Conservation (phyloP, 495 filamentous ascomycete genomes). For the Penicillium bovifimosum region DNA sequence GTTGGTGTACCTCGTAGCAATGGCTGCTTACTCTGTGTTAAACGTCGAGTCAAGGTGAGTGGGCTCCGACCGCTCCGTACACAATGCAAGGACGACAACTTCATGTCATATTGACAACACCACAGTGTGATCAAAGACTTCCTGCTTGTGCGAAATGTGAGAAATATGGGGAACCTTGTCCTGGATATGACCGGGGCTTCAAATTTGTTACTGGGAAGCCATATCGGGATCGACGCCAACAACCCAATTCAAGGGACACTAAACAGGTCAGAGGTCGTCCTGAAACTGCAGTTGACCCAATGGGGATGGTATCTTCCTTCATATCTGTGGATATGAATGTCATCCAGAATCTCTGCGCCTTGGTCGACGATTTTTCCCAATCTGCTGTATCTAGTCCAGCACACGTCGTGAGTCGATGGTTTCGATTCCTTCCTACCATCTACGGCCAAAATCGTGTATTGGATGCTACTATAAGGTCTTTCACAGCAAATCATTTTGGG, state of each 20-base stretch:
- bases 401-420: conserved; percentile 24
- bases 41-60: conserved; percentile 31
- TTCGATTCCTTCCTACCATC: conserved; percentile 24
- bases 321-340: conserved; percentile 18
- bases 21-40: conserved; percentile 45
- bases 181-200: conserved; percentile 32
- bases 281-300: neutral
- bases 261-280: neutral
- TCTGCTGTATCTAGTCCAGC: conserved; percentile 14
- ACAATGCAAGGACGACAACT: no score
- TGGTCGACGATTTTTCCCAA: conserved; percentile 24
- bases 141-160: conserved; percentile 32
- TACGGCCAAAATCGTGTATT: conserved; percentile 28
- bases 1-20: conserved; percentile 49
- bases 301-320: conserved; percentile 1
- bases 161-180: conserved; percentile 30
- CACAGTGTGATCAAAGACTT: conserved; percentile 30
- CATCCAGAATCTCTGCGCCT: conserved; percentile 18
- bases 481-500: conserved; percentile 31
- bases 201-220: conserved; percentile 34
- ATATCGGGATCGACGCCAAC: conserved; percentile 21
- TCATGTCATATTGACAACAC: conserved; percentile 1
- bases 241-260: neutral
- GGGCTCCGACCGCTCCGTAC: no score
- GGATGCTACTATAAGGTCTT: conserved; percentile 29